Percentiles rank a stretch among this genome's conserved stretches.
Conservation (phyloP, 805 yeast genomes). For the Torulaspora delbrueckii region DNA sequence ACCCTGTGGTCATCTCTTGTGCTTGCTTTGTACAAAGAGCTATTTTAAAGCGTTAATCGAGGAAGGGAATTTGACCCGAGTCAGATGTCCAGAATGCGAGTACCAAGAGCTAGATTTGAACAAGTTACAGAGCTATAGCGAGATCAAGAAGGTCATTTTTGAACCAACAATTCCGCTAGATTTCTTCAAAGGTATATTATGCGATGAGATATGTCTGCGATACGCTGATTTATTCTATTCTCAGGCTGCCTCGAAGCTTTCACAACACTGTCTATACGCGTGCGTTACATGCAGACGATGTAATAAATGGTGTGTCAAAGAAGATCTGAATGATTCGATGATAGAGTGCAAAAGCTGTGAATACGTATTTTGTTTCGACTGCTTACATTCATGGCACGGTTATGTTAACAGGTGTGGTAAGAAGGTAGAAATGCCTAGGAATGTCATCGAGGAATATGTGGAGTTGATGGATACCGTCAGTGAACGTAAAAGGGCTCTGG, state of each 20-base stretch:
- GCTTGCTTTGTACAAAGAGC: slow-evolving; percentile 42
- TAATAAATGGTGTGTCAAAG: slow-evolving; percentile 43
- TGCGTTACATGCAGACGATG: slow-evolving; percentile 54
- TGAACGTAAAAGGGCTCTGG: slow-evolving; percentile 35
- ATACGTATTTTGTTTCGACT: slow-evolving; percentile 52
- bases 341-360: slow-evolving; percentile 47
- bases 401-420: slow-evolving; percentile 42
- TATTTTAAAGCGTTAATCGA: slow-evolving; percentile 41
- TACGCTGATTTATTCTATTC: slow-evolving; percentile 39
- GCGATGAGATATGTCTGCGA: slow-evolving; percentile 32
- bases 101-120: slow-evolving; percentile 20
- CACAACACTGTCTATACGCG: slow-evolving; percentile 44
- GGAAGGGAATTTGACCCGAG: slow-evolving; percentile 45
- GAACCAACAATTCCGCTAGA: slow-evolving; percentile 38
- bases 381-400: slow-evolving; percentile 62
- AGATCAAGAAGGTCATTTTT: slow-evolving; percentile 39
- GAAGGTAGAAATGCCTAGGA: slow-evolving; percentile 29
- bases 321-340: slow-evolving; percentile 43
- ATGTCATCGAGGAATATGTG: slow-evolving; percentile 37
- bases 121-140: slow-evolving; percentile 22
- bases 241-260: slow-evolving; percentile 41
- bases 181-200: slow-evolving; percentile 35
- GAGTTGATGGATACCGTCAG: slow-evolving; percentile 34
- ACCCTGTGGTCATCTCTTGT: slow-evolving; percentile 48
- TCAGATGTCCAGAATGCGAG: slow-evolving; percentile 55